Conservation (phyloP, 192 early-diverging fungal genomes). For the Coemansia umbellata region DNA sequence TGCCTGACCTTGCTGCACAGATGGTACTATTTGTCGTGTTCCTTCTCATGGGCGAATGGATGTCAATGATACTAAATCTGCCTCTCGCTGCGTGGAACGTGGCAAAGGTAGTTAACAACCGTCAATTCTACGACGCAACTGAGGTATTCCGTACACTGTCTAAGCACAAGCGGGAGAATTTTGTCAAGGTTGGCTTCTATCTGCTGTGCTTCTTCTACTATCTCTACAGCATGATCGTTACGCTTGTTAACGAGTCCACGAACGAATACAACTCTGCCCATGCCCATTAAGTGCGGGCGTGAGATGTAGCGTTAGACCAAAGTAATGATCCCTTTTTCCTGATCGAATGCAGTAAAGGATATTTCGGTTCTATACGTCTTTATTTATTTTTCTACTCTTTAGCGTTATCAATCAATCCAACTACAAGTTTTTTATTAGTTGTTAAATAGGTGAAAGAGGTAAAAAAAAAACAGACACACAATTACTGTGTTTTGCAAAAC, state of each 20-base stretch:
- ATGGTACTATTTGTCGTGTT: slow-evolving; percentile 78
- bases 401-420: too few relatives aligned
- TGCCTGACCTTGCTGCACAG: slow-evolving; percentile 90
- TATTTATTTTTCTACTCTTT: too few relatives aligned
- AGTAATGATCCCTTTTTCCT: too few relatives aligned
- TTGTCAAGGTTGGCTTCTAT: slow-evolving; percentile 96
- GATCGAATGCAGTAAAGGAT: too few relatives aligned
- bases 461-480: too few relatives aligned
- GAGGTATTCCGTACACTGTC: slow-evolving; percentile 95
- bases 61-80: slow-evolving; percentile 77
- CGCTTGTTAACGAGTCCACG: slow-evolving; percentile 52
- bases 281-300: slow-evolving; percentile 11
- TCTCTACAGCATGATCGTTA: slow-evolving; percentile 68
- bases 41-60: slow-evolving; percentile 84
- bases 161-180: slow-evolving; percentile 93
- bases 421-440: too few relatives aligned
- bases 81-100: slow-evolving; percentile 85
- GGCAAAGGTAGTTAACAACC: slow-evolving; percentile 76
- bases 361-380: too few relatives aligned
- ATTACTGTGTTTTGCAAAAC: too few relatives aligned
- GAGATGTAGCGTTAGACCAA: too few relatives aligned
- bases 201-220: slow-evolving; percentile 94
- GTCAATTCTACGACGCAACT: slow-evolving; percentile 96
- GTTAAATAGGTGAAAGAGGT: too few relatives aligned
- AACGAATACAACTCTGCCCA: slow-evolving; percentile 24